phyloP scores from a whole-genome alignment of 805 yeast species.

The Nematodospora valgi region DNA sequence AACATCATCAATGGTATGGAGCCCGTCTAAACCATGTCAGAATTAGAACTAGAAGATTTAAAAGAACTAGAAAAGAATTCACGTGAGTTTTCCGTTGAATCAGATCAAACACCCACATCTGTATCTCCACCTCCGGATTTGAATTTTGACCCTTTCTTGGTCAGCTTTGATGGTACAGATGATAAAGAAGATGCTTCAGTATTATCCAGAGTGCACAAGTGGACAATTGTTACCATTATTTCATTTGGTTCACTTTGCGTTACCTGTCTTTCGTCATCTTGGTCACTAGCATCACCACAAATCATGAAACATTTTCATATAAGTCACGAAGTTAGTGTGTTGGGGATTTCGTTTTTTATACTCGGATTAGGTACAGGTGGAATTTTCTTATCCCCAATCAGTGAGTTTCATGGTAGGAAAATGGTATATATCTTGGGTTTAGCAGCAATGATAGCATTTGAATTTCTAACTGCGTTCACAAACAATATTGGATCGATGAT shows the following conservation, averaged over 20 bases:
- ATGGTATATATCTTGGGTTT: conserved; percentile 39
- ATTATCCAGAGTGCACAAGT: conserved; percentile 20
- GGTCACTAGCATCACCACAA: conserved; percentile 24
- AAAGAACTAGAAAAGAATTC: no score
- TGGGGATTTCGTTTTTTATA: conserved; percentile 27
- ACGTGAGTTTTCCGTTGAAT: no score
- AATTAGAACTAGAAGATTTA: no score
- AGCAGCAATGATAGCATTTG: conserved; percentile 16
- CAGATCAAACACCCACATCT: no score
- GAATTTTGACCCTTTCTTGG: conserved; percentile 11
- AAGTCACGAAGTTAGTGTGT: conserved; percentile 21
- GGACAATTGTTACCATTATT: conserved; percentile 22
- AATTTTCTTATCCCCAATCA: conserved; percentile 48
- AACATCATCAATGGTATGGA: no score
- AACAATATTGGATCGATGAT: conserved; percentile 23
- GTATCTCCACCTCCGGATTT: not conserved
- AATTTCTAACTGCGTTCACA: conserved; percentile 23
- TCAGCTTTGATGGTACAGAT: conserved; percentile 22
- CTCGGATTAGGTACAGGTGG: conserved; percentile 29
- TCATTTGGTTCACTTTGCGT: conserved; percentile 22
- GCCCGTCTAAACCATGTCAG: no score
- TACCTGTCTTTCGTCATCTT: conserved; percentile 25
- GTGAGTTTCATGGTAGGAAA: conserved; percentile 65
- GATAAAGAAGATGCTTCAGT: conserved; percentile 23
- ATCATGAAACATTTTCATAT: conserved; percentile 21